phyloP scores from a whole-genome alignment of 305 asterid species.

The Solanum hybrid region DNA sequence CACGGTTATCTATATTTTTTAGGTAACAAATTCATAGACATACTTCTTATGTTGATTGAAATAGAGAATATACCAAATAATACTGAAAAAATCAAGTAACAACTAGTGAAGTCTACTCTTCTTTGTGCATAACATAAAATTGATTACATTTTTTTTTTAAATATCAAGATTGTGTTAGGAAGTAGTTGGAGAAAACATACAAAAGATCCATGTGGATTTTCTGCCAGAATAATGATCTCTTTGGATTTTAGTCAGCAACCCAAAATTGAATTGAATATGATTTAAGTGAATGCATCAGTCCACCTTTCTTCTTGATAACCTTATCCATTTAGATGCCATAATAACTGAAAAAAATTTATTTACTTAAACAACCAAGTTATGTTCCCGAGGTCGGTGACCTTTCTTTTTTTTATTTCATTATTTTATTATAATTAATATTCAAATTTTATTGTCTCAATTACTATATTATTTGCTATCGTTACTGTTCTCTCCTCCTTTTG shows the following conservation, averaged over 20 bases:
- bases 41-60: neutral
- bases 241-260: slow-evolving; percentile 1
- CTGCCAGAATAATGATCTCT: neutral
- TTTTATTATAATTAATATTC: neutral
- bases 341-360: neutral
- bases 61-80: neutral
- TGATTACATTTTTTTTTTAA: too few relatives aligned
- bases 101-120: neutral
- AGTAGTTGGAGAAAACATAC: neutral
- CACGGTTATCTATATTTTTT: neutral
- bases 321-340: slow-evolving; percentile 23
- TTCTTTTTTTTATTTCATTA: neutral
- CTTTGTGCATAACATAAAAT: neutral
- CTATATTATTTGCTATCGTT: neutral
- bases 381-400: too few relatives aligned
- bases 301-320: slow-evolving; percentile 2
- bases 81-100: neutral
- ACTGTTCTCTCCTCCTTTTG: neutral
- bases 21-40: neutral
- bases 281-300: neutral
- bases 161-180: neutral
- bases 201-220: neutral
- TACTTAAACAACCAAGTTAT: neutral
- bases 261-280: neutral
- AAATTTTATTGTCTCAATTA: neutral